Percentiles rank a stretch among this genome's conserved stretches.
Conservation (phyloP, 2,329 filamentous ascomycete species). For the Claviceps monticola region DNA sequence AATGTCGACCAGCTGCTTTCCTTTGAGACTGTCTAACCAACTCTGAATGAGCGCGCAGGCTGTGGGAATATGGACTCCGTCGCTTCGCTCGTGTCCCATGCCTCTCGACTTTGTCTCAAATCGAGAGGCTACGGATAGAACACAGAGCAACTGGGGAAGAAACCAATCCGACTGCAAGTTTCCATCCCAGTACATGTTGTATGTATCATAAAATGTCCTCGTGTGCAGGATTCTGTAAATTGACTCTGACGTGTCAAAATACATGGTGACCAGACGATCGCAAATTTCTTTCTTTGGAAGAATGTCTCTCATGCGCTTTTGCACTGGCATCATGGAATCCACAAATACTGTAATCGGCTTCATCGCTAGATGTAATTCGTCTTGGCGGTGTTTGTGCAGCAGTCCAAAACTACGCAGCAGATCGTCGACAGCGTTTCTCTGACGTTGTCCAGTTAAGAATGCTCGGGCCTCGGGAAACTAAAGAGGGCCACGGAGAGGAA, state of each 20-base stretch:
- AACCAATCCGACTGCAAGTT: constrained; percentile 33
- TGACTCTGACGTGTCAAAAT: constrained; percentile 36
- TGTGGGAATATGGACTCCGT: constrained; percentile 43
- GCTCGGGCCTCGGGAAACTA: constrained; percentile 7
- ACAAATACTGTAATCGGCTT: constrained; percentile 42
- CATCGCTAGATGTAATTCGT: constrained; percentile 31
- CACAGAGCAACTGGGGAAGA: constrained; percentile 37
- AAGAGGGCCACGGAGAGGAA: background rate
- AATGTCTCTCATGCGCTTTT: constrained; percentile 44
- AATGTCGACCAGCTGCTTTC: constrained; percentile 39
- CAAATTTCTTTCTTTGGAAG: constrained; percentile 36
- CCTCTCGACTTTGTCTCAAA: constrained; percentile 38
- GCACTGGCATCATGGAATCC: constrained; percentile 43
- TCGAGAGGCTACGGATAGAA: constrained; percentile 39
- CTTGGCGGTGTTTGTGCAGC: constrained; percentile 33
- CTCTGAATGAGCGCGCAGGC: constrained; percentile 39
- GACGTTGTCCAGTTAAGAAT: constrained; percentile 3
- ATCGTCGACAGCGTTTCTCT: constrained; percentile 20
- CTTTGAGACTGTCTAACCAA: constrained; percentile 38
- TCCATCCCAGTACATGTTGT: constrained; percentile 38
- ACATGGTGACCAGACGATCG: constrained; percentile 34
- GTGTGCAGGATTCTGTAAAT: constrained; percentile 40
- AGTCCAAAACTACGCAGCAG: constrained; percentile 31
- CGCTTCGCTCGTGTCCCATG: constrained; percentile 34
- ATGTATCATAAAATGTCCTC: constrained; percentile 36